These are phyloP conservation scores for Dactylellina sp. DNA, from an alignment of 2,329 filamentous ascomycete genomes.

Conservation along the genomic window DNA sequence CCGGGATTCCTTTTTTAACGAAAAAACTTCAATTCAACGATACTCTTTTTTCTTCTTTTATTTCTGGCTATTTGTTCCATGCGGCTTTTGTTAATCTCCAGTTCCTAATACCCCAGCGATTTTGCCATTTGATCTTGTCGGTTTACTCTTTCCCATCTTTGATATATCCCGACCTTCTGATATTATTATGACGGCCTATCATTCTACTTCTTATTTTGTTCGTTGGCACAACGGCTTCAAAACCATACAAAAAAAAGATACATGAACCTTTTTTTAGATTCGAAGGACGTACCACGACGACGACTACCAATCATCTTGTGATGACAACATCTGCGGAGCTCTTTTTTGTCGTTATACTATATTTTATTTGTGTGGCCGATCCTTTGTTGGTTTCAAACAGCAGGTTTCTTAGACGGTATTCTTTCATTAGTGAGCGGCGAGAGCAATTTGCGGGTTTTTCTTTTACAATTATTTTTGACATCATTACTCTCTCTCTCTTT, in stretches of 20 bases:
- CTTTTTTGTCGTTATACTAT: slow-evolving; percentile 6
- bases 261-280: slow-evolving; percentile 33
- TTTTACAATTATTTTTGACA: slow-evolving; percentile 15
- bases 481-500: slow-evolving; percentile 15
- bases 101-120: slow-evolving; percentile 57
- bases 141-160: slow-evolving; percentile 25
- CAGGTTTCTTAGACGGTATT: slow-evolving; percentile 56
- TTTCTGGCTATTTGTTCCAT: too few species aligned
- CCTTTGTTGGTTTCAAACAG: slow-evolving; percentile 16
- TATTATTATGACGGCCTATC: slow-evolving; percentile 49
- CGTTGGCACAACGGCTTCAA: slow-evolving; percentile 22
- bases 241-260: slow-evolving; percentile 46
- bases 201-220: slow-evolving; percentile 25
- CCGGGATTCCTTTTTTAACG: slow-evolving; percentile 40
- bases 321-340: slow-evolving; percentile 27
- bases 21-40: slow-evolving; percentile 37
- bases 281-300: slow-evolving; percentile 24
- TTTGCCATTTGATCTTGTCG: slow-evolving; percentile 25
- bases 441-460: slow-evolving; percentile 49
- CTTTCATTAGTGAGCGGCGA: slow-evolving; percentile 57
- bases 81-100: slow-evolving; percentile 39
- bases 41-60: slow-evolving; percentile 25
- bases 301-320: slow-evolving; percentile 14
- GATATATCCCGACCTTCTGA: slow-evolving; percentile 46
- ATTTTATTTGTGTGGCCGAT: slow-evolving; percentile 2